Percentiles rank a stretch among this genome's conserved stretches.
These are phyloP conservation scores for Kalmanozyma brasiliensis DNA, from an alignment of 1,284 basidiomycete genomes.

Conservation along the genomic window DNA sequence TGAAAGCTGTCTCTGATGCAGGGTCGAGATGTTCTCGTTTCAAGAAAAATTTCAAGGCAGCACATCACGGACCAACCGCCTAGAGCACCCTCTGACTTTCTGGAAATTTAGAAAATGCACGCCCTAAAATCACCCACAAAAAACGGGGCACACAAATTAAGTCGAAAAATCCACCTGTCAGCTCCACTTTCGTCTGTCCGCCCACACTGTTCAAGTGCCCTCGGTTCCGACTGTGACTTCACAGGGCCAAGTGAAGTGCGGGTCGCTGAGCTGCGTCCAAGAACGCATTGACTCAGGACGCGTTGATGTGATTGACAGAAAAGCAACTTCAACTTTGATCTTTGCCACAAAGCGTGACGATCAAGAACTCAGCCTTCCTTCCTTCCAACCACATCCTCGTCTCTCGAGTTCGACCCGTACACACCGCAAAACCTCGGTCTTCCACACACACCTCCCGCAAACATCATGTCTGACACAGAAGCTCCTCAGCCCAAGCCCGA, in stretches of 20 bases:
- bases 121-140: not conserved
- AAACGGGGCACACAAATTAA: not conserved
- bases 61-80: conserved; percentile 17
- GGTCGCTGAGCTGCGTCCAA: not conserved
- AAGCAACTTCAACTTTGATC: not conserved
- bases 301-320: not conserved
- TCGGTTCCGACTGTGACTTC: conserved; percentile 5
- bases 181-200: not conserved
- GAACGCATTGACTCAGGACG: conserved; percentile 1
- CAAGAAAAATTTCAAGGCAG: conserved; percentile 28
- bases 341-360: conserved; percentile 10
- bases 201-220: not conserved
- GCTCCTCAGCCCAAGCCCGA: conserved; percentile 61
- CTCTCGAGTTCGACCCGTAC: not conserved
- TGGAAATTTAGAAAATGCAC: not conserved
- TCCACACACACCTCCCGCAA: not conserved
- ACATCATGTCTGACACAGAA: conserved; percentile 61
- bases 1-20: not conserved
- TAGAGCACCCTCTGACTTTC: not conserved
- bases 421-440: not conserved
- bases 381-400: not conserved
- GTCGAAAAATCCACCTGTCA: not conserved
- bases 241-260: conserved; percentile 1
- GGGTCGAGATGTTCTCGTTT: not conserved
- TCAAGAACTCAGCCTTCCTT: conserved; percentile 2